Base-by-base conservation (phyloP, 2,329 filamentous ascomycete species). In the Dryadomyces sulphureus region DNA sequence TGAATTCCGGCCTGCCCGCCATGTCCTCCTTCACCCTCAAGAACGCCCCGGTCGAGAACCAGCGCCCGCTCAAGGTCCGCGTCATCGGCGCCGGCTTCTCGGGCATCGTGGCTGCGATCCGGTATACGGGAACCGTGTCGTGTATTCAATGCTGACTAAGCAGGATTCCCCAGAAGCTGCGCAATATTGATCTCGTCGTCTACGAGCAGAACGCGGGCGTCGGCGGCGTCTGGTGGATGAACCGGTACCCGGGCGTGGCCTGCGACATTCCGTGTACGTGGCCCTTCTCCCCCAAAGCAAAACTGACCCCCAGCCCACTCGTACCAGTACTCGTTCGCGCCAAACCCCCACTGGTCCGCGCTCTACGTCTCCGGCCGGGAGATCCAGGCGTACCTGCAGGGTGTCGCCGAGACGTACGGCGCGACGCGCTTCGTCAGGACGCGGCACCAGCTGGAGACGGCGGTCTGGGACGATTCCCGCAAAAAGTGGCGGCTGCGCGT, bases 271-370 rank as follows among this genome's bases (percentile, higher is more conserved):
- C 61, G 4, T 61, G 60, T 62, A 54, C 52, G 60, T 17, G 14
- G 19, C 9, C n/a, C n/a, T 7, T 11, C 2, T 2, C 17, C 7
- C n/a, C 39, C 5, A 14, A 4, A 22, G 5, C 14, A 22, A 9
- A 16, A 12, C 39, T 19, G 25, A 30, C n/a, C 9, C 9, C 5
- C 38, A 58, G 62, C 68, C 7, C 72, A 75, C 50, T 72, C 70
- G 7, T 76, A 76, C 53, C 71, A 72, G 49, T 75, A 72, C 53
- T 64, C 70, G 0, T 75, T 72, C 56, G 68, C 70, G 22, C 72
- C 72, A 0, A 76, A 76, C 46, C 67, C 71, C 4, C 54, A 69
- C 48, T 76, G 72, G 72, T 69, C 66, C 8, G 57, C 64, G 19
- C 65, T 73, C 34, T 76, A 74, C 51, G 68, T 67, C 2, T 65